Conservation (phyloP, 495 filamentous ascomycete species). For the Penicillium bovifimosum region DNA sequence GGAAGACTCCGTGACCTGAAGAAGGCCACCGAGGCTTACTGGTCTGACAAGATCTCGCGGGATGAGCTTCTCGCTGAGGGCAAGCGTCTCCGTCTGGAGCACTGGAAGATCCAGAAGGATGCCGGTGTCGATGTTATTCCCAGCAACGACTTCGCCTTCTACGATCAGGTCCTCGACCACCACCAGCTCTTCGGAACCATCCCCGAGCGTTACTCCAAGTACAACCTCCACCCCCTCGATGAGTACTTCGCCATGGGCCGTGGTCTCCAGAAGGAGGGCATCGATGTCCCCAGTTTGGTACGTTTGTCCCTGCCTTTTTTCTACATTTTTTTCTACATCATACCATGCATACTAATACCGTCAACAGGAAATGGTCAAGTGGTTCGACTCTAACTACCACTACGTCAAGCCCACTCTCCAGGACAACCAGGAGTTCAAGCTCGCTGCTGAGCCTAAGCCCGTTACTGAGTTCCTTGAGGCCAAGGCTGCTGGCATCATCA, state of each 20-base stretch:
- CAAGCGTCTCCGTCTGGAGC: slow-evolving; percentile 89
- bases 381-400: slow-evolving; percentile 99
- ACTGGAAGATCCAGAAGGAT: slow-evolving; percentile 99
- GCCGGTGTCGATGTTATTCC: slow-evolving; percentile 95
- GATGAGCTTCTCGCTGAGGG: slow-evolving; percentile 85
- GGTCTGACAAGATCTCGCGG: slow-evolving; percentile 87
- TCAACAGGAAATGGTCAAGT: slow-evolving; percentile 93
- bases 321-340: too few species aligned
- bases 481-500: slow-evolving; percentile 88
- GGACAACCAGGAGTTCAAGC: slow-evolving; percentile 92
- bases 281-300: slow-evolving; percentile 85
- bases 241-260: slow-evolving; percentile 99
- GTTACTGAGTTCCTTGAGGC: slow-evolving; percentile 92
- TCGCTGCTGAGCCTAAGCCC: slow-evolving; percentile 81
- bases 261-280: slow-evolving; percentile 79
- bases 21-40: slow-evolving; percentile 98
- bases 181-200: slow-evolving; percentile 96
- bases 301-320: slow-evolving; percentile 10
- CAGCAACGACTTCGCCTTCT: slow-evolving; percentile 98
- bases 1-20: slow-evolving; percentile 97
- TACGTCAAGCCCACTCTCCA: slow-evolving; percentile 98
- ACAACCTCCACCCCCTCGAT: slow-evolving; percentile 80
- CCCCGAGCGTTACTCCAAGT: slow-evolving; percentile 83
- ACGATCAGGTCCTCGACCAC: slow-evolving; percentile 97
- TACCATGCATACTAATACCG: slow-evolving; percentile 8